Conservation (phyloP, 2,329 filamentous ascomycete genomes). For the Colletotrichum truncatum region DNA sequence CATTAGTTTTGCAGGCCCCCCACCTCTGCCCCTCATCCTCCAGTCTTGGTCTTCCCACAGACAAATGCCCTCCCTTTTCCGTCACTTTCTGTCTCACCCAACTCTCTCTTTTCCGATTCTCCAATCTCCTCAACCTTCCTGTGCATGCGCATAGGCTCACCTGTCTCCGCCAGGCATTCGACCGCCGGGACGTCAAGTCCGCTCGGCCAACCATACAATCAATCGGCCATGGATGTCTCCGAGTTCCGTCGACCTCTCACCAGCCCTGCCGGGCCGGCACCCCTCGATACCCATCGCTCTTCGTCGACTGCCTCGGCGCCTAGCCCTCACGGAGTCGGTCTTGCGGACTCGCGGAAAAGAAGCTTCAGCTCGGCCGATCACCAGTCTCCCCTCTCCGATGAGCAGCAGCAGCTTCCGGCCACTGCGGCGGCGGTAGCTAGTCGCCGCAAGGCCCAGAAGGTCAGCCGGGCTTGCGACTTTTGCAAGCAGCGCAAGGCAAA, state of each 20-base stretch:
- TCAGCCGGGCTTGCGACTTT: conserved; percentile 47
- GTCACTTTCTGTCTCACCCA: conserved; percentile 7
- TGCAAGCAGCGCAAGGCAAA: conserved; percentile 49
- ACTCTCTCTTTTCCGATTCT: conserved; percentile 25
- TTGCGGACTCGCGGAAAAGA: conserved; percentile 14
- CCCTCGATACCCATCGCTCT: not conserved
- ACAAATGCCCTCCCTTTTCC: conserved; percentile 25
- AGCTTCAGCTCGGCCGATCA: conserved; percentile 21
- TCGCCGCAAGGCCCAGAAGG: conserved; percentile 39
- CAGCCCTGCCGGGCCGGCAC: conserved; percentile 16
- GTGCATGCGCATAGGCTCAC: not conserved
- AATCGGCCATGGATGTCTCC: conserved; percentile 3
- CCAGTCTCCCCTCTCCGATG: conserved; percentile 22
- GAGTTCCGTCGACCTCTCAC: conserved; percentile 14
- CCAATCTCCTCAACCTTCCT: not conserved
- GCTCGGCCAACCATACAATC: not conserved
- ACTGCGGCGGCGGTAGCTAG: conserved; percentile 4
- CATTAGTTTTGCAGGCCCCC: not conserved
- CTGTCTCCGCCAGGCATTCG: not conserved
- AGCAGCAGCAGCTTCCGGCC: conserved; percentile 5
- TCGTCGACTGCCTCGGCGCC: conserved; percentile 8
- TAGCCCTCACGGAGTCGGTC: not conserved
- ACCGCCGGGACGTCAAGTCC: conserved; percentile 9
- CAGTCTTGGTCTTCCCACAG: conserved; percentile 14
- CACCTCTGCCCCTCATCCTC: not conserved